These are phyloP conservation scores for Metahyphopichia silvanorum DNA, from an alignment of 805 yeast species.

Conservation along the genomic window DNA sequence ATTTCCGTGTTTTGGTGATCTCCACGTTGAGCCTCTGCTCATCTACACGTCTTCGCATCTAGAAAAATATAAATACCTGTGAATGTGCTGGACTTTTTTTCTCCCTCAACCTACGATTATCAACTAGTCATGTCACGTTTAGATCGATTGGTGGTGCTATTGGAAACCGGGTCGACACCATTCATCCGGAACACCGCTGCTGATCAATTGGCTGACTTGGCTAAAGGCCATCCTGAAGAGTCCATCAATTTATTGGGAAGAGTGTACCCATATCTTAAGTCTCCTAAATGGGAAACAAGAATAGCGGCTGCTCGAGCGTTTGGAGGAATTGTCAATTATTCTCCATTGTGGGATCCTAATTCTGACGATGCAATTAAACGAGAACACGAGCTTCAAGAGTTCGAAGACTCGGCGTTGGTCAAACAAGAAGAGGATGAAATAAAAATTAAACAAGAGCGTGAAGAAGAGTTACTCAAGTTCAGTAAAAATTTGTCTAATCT, in stretches of 20 bases:
- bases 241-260: constrained; percentile 76
- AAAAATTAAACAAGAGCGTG: constrained; percentile 38
- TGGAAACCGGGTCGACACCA: constrained; percentile 94
- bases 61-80: no score
- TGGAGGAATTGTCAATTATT: constrained; percentile 85
- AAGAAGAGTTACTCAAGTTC: constrained; percentile 39
- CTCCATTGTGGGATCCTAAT: constrained; percentile 84
- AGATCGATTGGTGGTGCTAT: constrained; percentile 53
- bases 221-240: constrained; percentile 93
- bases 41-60: no score
- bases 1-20: no score
- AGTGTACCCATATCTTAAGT: constrained; percentile 83
- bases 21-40: no score
- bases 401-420: constrained; percentile 11
- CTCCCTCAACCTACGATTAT: not conserved
- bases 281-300: constrained; percentile 93
- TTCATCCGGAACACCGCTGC: constrained; percentile 96
- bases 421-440: constrained; percentile 23
- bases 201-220: constrained; percentile 91
- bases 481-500: constrained; percentile 40
- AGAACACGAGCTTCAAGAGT: constrained; percentile 12
- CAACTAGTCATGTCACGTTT: constrained; percentile 40
- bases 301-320: constrained; percentile 92
- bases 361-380: constrained; percentile 26
- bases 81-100: no score